Percentiles rank a stretch among this genome's conserved stretches.
These are phyloP conservation scores for Aristolochia californica DNA, from an alignment of 164 flowering plant species.

Conservation along the genomic window DNA sequence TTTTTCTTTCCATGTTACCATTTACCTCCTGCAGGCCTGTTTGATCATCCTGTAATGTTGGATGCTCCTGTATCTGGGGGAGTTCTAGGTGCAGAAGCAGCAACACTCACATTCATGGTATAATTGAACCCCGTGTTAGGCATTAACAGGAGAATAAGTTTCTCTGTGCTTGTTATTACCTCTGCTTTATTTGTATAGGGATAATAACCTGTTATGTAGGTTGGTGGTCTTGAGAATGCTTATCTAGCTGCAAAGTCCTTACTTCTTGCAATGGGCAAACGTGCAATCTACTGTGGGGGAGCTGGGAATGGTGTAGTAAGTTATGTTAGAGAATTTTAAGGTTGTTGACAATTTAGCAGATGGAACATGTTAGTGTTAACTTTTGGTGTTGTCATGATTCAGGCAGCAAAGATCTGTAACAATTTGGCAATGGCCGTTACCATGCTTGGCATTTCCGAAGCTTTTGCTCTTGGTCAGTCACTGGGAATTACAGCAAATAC, in stretches of 20 bases:
- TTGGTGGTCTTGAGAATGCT: constrained; percentile 80
- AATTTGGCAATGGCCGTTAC: constrained; percentile 89
- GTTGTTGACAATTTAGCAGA: no score
- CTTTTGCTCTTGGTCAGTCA: constrained; percentile 78
- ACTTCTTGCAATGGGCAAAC: constrained; percentile 81
- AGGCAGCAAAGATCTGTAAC: constrained; percentile 96
- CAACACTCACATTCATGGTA: constrained; percentile 93
- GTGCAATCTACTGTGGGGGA: constrained; percentile 71
- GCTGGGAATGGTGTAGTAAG: constrained; percentile 85
- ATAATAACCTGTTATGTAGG: constrained; percentile 29
- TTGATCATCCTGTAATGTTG: constrained; percentile 51
- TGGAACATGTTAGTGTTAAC: background rate
- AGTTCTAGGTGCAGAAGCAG: constrained; percentile 83
- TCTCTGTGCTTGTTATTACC: background rate
- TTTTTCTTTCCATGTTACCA: background rate
- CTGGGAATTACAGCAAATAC: constrained; percentile 63
- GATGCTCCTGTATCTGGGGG: constrained; percentile 99
- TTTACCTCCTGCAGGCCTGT: constrained; percentile 18
- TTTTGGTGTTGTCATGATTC: constrained; percentile 5
- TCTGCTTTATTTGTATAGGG: background rate
- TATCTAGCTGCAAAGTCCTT: constrained; percentile 59
- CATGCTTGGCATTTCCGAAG: constrained; percentile 92
- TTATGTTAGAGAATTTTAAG: constrained; percentile 5
- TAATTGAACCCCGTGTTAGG: background rate
- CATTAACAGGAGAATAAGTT: background rate